These are phyloP conservation scores for Scedosporium dehoogii DNA, from an alignment of 2,329 filamentous ascomycete species.

Conservation along the genomic window DNA sequence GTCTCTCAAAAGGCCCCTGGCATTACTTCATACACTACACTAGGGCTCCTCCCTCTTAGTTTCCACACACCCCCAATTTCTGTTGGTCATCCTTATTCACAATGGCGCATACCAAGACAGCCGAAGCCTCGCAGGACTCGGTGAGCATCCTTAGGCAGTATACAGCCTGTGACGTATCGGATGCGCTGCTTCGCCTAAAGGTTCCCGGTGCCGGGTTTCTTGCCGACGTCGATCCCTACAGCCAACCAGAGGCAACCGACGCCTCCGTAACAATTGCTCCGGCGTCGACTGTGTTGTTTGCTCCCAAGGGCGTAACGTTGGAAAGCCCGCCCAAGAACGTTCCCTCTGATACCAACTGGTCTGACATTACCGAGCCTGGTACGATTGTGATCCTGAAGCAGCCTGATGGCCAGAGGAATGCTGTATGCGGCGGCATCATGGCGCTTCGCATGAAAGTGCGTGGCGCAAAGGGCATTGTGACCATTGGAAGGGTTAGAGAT, in stretches of 20 bases:
- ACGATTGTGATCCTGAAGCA: slow-evolving; percentile 60
- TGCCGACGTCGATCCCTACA: slow-evolving; percentile 38
- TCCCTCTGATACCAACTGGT: slow-evolving; percentile 53
- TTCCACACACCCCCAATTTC: neutral
- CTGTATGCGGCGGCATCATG: slow-evolving; percentile 69
- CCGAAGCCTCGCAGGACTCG: slow-evolving; percentile 11
- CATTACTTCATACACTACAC: neutral
- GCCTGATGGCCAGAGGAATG: slow-evolving; percentile 54
- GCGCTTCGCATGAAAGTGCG: slow-evolving; percentile 56
- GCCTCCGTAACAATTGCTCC: slow-evolving; percentile 33
- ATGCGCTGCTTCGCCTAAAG: slow-evolving; percentile 61
- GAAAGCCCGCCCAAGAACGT: slow-evolving; percentile 34
- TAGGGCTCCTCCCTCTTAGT: neutral
- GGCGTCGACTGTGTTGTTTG: slow-evolving; percentile 54
- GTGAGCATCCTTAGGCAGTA: slow-evolving; percentile 24
- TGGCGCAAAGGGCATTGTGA: slow-evolving; percentile 51
- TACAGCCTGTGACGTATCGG: slow-evolving; percentile 52
- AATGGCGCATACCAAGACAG: neutral
- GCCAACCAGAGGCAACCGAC: slow-evolving; percentile 15
- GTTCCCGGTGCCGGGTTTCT: slow-evolving; percentile 58
- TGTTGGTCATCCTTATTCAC: neutral
- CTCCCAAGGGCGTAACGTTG: slow-evolving; percentile 39
- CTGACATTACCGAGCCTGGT: slow-evolving; percentile 49
- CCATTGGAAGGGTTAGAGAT: slow-evolving; percentile 60
- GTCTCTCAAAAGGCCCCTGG: neutral